Evolutionary conservation across 768 basidiomycete genomes (phyloP).

Genomic region (Cystofilobasidium capitatum): DNA sequence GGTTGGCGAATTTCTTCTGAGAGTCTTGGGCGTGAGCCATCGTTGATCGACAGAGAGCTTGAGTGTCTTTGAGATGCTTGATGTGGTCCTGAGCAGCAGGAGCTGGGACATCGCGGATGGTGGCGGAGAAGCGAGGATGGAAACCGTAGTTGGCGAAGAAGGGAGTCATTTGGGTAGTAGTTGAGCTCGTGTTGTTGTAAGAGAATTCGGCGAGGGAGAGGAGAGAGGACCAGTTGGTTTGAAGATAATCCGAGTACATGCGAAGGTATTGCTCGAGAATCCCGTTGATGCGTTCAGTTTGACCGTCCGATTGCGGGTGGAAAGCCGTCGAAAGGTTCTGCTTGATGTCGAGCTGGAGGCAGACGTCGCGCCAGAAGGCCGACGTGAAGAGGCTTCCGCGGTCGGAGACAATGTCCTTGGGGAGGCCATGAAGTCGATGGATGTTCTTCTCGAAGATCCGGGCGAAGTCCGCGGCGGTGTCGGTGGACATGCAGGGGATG

Average conservation of each 20-base stretch:
- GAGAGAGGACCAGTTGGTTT: too few species aligned
- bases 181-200: too few species aligned
- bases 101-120: not conserved
- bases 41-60: too few species aligned
- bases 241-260: too few species aligned
- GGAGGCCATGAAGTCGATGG: not conserved
- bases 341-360: too few species aligned
- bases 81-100: slow-evolving; percentile 12
- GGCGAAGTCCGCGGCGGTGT: slow-evolving; percentile 30
- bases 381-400: slow-evolving; percentile 7
- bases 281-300: too few species aligned
- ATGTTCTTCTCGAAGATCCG: slow-evolving; percentile 3
- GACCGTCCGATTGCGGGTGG: too few species aligned
- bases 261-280: too few species aligned
- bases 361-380: not conserved
- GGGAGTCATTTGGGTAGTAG: slow-evolving; percentile 40
- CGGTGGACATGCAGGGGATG: slow-evolving; percentile 38
- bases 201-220: too few species aligned
- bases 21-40: too few species aligned
- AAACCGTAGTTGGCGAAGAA: slow-evolving; percentile 41
- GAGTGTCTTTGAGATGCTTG: not conserved
- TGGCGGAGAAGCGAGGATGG: slow-evolving; percentile 29
- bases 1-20: too few species aligned
- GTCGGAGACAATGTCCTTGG: slow-evolving; percentile 11
- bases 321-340: too few species aligned